A percentile compares a stretch with the other conserved stretches of the same genome.
Evolutionary conservation across 2,329 filamentous ascomycete species (phyloP).

Genomic region (Byssochlamys sp.): DNA sequence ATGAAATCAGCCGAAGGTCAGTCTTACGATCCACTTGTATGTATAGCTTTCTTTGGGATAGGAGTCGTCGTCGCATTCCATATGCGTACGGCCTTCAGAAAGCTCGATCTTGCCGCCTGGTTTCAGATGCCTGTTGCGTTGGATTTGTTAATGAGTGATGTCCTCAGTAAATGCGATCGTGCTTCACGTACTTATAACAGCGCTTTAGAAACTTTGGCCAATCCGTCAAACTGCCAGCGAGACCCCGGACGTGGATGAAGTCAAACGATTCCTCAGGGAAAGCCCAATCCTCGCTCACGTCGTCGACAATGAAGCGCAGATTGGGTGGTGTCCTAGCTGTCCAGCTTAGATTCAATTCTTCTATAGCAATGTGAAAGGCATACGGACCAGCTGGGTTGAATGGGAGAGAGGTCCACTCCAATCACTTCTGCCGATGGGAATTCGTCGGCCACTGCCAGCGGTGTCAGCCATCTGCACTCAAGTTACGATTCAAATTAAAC

Average conservation of each 20-base stretch:
- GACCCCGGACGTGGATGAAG: slow-evolving; percentile 19
- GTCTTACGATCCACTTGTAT: slow-evolving; percentile 7
- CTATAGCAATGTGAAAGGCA: neutral
- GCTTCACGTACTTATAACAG: slow-evolving; percentile 11
- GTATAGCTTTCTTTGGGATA: slow-evolving; percentile 8
- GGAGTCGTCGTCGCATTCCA: slow-evolving; percentile 19
- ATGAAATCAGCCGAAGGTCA: neutral
- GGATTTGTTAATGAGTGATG: neutral
- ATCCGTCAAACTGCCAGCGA: slow-evolving; percentile 13
- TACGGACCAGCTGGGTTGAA: slow-evolving; percentile 34
- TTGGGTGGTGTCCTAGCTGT: slow-evolving; percentile 19
- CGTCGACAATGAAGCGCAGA: slow-evolving; percentile 21
- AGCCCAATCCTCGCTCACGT: slow-evolving; percentile 18
- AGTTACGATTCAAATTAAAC: neutral
- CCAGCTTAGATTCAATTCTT: neutral
- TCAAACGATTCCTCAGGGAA: slow-evolving; percentile 17
- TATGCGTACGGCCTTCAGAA: slow-evolving; percentile 10
- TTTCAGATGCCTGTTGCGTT: slow-evolving; percentile 14
- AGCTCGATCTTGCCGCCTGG: slow-evolving; percentile 23
- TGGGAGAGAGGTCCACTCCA: slow-evolving; percentile 41
- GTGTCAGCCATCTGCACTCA: neutral
- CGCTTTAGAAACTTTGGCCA: slow-evolving; percentile 12
- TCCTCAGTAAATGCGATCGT: neutral
- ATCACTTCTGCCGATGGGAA: slow-evolving; percentile 33
- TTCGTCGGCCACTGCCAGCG: slow-evolving; percentile 17